phyloP scores from a whole-genome alignment of 2,329 filamentous ascomycete species.

The Cordyceps farinosa region DNA sequence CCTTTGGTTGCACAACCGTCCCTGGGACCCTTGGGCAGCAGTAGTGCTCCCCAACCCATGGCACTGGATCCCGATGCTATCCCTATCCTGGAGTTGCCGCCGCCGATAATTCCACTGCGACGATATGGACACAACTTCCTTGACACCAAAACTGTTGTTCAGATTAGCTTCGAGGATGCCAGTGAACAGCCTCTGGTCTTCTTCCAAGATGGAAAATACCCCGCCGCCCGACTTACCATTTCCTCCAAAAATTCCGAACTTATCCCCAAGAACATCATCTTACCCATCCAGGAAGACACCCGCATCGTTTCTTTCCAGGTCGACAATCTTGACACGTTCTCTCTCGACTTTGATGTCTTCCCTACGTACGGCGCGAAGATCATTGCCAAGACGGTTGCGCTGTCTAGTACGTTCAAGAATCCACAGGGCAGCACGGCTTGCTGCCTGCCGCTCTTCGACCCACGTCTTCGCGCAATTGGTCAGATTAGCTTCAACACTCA shows the following conservation, averaged over 20 bases:
- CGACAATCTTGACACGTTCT: slow-evolving; percentile 87
- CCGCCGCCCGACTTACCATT: slow-evolving; percentile 88
- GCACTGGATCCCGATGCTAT: slow-evolving; percentile 81
- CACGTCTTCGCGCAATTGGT: slow-evolving; percentile 84
- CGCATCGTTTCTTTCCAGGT: slow-evolving; percentile 93
- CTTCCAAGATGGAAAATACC: slow-evolving; percentile 95
- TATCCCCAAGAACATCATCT: slow-evolving; percentile 91
- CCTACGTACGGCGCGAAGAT: slow-evolving; percentile 96
- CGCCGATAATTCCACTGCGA: slow-evolving; percentile 90
- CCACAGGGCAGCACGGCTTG: slow-evolving; percentile 72
- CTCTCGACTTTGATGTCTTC: slow-evolving; percentile 95
- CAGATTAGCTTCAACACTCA: slow-evolving; percentile 93
- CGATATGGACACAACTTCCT: slow-evolving; percentile 98
- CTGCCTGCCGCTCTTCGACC: slow-evolving; percentile 88
- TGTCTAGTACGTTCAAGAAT: slow-evolving; percentile 80
- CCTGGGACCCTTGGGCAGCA: slow-evolving; percentile 44
- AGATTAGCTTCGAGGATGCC: slow-evolving; percentile 80
- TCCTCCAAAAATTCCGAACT: slow-evolving; percentile 95
- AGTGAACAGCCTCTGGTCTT: slow-evolving; percentile 81
- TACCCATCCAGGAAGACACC: slow-evolving; percentile 95
- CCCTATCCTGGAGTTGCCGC: slow-evolving; percentile 84
- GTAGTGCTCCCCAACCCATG: slow-evolving; percentile 55
- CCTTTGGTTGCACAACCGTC: slow-evolving; percentile 42
- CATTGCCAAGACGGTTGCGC: slow-evolving; percentile 90
- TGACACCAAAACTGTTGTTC: slow-evolving; percentile 93